Percentiles rank a stretch among this genome's conserved stretches.
These are phyloP conservation scores for Aspergillus ruber DNA, from an alignment of 2,329 filamentous ascomycete genomes.

Conservation along the genomic window DNA sequence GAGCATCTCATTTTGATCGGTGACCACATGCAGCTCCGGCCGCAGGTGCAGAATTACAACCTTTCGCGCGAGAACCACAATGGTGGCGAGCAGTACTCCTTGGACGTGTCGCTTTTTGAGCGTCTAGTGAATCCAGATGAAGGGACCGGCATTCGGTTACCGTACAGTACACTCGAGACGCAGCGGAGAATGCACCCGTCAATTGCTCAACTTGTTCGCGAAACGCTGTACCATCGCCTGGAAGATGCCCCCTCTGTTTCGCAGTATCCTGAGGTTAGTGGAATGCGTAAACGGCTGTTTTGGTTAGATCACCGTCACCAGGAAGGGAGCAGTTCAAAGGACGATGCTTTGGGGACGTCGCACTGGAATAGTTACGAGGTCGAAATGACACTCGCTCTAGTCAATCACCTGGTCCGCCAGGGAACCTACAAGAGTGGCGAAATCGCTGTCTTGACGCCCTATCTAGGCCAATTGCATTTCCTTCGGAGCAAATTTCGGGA, in stretches of 20 bases:
- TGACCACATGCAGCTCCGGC: constrained; percentile 40
- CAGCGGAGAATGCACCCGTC: constrained; percentile 62
- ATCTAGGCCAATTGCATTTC: constrained; percentile 48
- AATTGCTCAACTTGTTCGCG: constrained; percentile 54
- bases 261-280: constrained; percentile 38
- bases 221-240: constrained; percentile 52
- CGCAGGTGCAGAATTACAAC: constrained; percentile 34
- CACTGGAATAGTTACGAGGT: constrained; percentile 52
- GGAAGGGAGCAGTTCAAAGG: constrained; percentile 30
- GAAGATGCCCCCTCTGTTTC: constrained; percentile 41
- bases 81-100: constrained; percentile 32
- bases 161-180: constrained; percentile 44
- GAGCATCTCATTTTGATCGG: constrained; percentile 41
- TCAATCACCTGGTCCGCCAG: constrained; percentile 60
- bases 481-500: constrained; percentile 32
- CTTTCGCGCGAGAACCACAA: constrained; percentile 26
- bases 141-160: constrained; percentile 19
- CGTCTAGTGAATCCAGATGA: constrained; percentile 34
- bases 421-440: constrained; percentile 54
- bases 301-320: constrained; percentile 46
- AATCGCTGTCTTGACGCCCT: constrained; percentile 64
- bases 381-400: constrained; percentile 56
- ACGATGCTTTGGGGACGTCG: constrained; percentile 30
- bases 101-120: constrained; percentile 50
- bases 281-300: constrained; percentile 45